These are phyloP conservation scores for Gillenia trifoliata DNA, from an alignment of 306 rosid species.

Conservation along the genomic window DNA sequence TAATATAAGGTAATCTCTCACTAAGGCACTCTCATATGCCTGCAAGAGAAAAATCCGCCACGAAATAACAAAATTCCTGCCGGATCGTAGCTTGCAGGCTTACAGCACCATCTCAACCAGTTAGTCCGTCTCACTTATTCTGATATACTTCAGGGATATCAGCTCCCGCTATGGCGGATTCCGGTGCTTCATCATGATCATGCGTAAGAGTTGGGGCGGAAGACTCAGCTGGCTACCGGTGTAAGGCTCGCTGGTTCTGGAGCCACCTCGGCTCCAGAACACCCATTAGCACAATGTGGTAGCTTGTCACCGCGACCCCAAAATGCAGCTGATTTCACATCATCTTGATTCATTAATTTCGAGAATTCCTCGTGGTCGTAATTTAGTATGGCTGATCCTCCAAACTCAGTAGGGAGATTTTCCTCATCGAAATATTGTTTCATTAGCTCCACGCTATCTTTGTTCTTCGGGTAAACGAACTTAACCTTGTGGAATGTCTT, in stretches of 20 bases:
- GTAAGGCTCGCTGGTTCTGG: conserved; percentile 19
- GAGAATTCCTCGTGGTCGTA: conserved; percentile 78
- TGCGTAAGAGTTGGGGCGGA: neutral
- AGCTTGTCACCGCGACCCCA: conserved; percentile 51
- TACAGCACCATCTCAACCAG: neutral
- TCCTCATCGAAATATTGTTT: conserved; percentile 70
- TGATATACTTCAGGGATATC: neutral
- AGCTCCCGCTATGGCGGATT: neutral
- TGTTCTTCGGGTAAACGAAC: conserved; percentile 72
- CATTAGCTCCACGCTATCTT: conserved; percentile 85
- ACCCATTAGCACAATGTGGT: conserved; percentile 30
- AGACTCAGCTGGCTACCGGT: conserved; percentile 18
- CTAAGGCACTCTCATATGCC: neutral
- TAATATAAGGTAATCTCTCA: neutral
- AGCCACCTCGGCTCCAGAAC: conserved; percentile 48
- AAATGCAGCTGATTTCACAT: conserved; percentile 54
- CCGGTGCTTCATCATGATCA: neutral
- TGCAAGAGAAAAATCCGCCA: neutral
- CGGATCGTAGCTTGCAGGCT: neutral
- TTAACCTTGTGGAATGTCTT: conserved; percentile 88
- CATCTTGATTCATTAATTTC: conserved; percentile 65
- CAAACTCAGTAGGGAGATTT: conserved; percentile 74
- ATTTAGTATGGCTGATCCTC: conserved; percentile 63
- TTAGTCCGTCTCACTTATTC: conserved; percentile 1
- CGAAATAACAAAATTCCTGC: neutral